Base-by-base conservation (phyloP, 1,284 basidiomycete species). In the Kalmanozyma brasiliensis region DNA sequence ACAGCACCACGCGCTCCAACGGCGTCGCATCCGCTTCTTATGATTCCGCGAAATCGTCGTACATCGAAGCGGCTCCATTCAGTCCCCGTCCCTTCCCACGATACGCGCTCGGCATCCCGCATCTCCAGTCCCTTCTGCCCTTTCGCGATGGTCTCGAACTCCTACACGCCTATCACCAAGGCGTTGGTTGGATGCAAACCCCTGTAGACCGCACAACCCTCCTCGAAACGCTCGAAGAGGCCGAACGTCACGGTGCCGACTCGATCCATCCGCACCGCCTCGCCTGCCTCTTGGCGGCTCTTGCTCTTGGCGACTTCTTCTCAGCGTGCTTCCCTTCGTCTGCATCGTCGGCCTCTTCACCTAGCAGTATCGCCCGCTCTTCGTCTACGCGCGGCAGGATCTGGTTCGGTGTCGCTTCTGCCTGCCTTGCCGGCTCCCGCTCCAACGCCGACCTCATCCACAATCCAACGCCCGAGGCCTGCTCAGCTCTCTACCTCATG, bases 401-500 rank as follows among this genome's bases (percentile, higher is more conserved):
- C 26, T 67, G 58, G 58, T 67, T 67, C 17, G 45, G 44, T 23
- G 64, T 56, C 6, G 57, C 64, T 16, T 61, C 58, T 16, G 49
- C 48, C 8, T 61, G 64, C 35, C 58, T 67, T 8, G 49, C 53
- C 9, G 53, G 52, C 26, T 43, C 45, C 22, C 48, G 35, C 37
- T 40, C 36, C 33, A 35, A 37, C 20, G 42, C 20, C 17, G 42
- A 56, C 26, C 52, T 67, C 35, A 47, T 48, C 41, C 46, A 45
- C 36, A 41, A 51, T 6, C 64, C 64, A 9, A 61, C 64, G 10
- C 52, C 53, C 11, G 64, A 67, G 16, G 64, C 64, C 4, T 53
- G 49, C 37, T 55, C 64, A 4, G 64, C 64, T 24, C 64, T 67
- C 45, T 59, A 67, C 34, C 45, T 67, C 33, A 61, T 67, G 57